Base-by-base conservation (phyloP, 106 monocot genomes). In the Triglochin maritima region DNA sequence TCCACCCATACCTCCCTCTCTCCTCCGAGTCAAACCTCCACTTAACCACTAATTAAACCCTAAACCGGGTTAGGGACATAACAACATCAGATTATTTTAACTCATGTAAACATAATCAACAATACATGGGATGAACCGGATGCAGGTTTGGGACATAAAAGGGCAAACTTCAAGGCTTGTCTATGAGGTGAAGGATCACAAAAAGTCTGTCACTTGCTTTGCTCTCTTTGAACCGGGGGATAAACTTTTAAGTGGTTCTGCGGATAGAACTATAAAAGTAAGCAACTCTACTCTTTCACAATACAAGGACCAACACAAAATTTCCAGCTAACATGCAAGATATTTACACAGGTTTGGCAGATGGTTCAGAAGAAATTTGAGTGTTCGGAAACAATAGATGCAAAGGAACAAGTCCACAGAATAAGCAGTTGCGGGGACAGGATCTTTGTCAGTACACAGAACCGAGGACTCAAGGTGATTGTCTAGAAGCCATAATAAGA, bases 251-350 rank as follows among this genome's bases (percentile, higher is more conserved):
- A 98, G 88, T 72, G 96, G 96, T 75, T 98, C 96, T 1, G 16
- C 72, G 3, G 96, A 98, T 66, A 91, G 81, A 81, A 85, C 96
- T 45, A 57, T 98, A 64, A 81, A 80, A 78, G 96, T 98, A 86
- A 57, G 14, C 78, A 2, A 54, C 46, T 59, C 16, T 16, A 29
- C 29, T 29, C 29, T 29, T 29, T 29, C 29, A 29, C 29, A 29
- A 29, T 29, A 29, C 29, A 0, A 29, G 29, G 29, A 29, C 29
- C 29, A 29, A 29, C 29, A 29, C 29, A 29, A 29, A 29, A 0
- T 29, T 29, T 29, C 29, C 29, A 29, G 29, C 29, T 29, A n/a
- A 41, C 5, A 12, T 15, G 15, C 45, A 9, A 8, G 41, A 46
- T 60, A 7, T 46, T 13, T 51, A 74, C 60, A 50, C 78, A 98